Percentiles rank a stretch among this genome's conserved stretches.
These are phyloP conservation scores for Cardamine resedifolia DNA, from an alignment of 345 rosid species.

Conservation along the genomic window DNA sequence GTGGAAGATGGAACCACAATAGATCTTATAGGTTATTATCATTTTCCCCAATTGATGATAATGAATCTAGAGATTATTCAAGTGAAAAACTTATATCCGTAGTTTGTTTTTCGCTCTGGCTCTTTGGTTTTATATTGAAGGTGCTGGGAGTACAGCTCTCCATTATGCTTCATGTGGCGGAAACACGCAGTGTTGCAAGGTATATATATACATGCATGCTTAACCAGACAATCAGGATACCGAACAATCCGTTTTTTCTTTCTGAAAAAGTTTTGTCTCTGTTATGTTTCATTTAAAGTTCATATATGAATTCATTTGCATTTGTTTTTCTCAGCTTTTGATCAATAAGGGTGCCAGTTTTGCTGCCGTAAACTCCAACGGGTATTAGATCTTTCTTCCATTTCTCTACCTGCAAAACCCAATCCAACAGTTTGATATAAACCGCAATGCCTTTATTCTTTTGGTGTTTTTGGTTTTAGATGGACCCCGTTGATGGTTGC, in stretches of 20 bases:
- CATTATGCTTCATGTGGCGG: slow-evolving; percentile 99
- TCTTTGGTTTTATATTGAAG: slow-evolving; percentile 42
- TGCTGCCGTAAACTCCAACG: slow-evolving; percentile 67
- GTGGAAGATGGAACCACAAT: slow-evolving; percentile 91
- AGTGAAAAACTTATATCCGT: neutral
- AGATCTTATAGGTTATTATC: slow-evolving; percentile 74
- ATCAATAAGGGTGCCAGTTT: slow-evolving; percentile 78
- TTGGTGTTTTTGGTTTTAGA: slow-evolving; percentile 43
- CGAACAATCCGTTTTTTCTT: neutral
- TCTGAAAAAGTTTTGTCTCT: neutral
- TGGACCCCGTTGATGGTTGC: slow-evolving; percentile 97
- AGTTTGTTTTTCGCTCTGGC: slow-evolving; percentile 22
- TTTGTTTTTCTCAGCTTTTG: slow-evolving; percentile 58
- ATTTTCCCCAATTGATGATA: neutral
- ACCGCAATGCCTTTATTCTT: slow-evolving; percentile 4
- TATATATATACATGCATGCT: slow-evolving; percentile 34
- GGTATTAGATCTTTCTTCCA: slow-evolving; percentile 44
- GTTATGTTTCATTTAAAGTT: neutral
- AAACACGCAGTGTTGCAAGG: slow-evolving; percentile 88
- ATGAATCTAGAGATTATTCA: neutral
- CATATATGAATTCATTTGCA: neutral
- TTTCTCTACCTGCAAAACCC: slow-evolving; percentile 1
- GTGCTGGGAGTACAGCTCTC: slow-evolving; percentile 92
- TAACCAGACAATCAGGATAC: neutral
- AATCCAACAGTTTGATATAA: neutral